Percentiles rank a stretch among this genome's conserved stretches.
Conservation (phyloP, 257 asterid species). For the Ehretia macrophylla region DNA sequence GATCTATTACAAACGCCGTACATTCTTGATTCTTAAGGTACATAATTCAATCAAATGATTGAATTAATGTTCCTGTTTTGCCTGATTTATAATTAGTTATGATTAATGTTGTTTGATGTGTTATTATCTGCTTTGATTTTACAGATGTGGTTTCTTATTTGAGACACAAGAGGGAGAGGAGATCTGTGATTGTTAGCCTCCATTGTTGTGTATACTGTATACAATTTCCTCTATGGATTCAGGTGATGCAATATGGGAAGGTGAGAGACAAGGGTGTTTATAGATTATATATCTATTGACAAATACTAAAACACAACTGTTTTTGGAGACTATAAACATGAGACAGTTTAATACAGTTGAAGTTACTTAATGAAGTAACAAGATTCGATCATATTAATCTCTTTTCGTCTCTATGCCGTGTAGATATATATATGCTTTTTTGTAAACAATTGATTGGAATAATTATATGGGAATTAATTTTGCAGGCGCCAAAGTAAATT, state of each 20-base stretch:
- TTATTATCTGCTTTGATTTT: too few relatives aligned
- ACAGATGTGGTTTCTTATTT: background rate
- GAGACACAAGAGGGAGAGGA: background rate
- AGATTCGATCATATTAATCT: background rate
- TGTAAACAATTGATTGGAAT: too few relatives aligned
- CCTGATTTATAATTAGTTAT: background rate
- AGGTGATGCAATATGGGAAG: background rate
- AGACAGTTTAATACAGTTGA: background rate
- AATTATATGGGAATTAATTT: background rate
- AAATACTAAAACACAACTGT: background rate
- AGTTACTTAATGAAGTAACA: background rate
- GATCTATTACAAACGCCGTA: conserved; percentile 29
- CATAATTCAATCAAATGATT: background rate
- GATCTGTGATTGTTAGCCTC: too few relatives aligned
- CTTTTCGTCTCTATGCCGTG: background rate
- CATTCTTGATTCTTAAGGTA: conserved; percentile 30
- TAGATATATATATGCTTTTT: too few relatives aligned
- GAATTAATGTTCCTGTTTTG: too few relatives aligned
- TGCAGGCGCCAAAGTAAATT: background rate
- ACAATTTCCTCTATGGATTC: background rate
- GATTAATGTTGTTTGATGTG: background rate
- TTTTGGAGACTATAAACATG: background rate
- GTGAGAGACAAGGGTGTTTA: background rate
- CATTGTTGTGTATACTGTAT: background rate
- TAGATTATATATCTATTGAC: background rate